Base-by-base conservation (phyloP, 805 yeast species). In the Torulaspora gathmanii region DNA sequence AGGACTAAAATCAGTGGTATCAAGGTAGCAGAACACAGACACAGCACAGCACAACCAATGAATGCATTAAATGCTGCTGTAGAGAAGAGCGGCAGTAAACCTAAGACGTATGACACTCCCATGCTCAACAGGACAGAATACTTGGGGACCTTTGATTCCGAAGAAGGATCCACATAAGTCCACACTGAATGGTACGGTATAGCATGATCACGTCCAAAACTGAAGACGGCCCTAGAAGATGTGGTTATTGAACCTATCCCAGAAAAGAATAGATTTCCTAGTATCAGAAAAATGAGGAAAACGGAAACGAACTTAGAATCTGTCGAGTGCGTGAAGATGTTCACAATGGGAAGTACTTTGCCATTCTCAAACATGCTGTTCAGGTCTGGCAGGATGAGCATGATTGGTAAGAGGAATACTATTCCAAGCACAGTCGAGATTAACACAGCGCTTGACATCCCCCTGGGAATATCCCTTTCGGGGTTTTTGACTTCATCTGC, bases 201-300 rank as follows among this genome's bases (percentile, higher is more conserved):
- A 0, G 89, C 95, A 29, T 82, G 86, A 61, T 86, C 95, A 67
- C 95, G 75, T 42, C 91, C 87, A 67, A 86, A 80, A 20, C 87
- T 83, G 60, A 78, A 86, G 0, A 88, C 85, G n/a, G 83, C 76
- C 72, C 95, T 75, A 2, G 93, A 84, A 2, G 89, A 85, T 0
- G 95, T 83, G 1, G 93, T 86, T 28, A 84, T 71, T 1, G 91
- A 77, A 3, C 95, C 90, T 40, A 86, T 79, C 2, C 89, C 83
- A 28, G 87, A 88, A 63, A 86, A 86, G 8, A 83, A 57, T 20
- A 82, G 77, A 15, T 88, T 83, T 0, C 86, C 93, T 37, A 79
- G 70, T 46, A 83, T 74, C 60, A 85, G 68, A 4, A 84, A 64
- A 10, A 80, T 85, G 46, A 86, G 70, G 40, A 86, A 76, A 50